phyloP scores from a whole-genome alignment of 306 rosid species.

The Cucurbita moschata region DNA sequence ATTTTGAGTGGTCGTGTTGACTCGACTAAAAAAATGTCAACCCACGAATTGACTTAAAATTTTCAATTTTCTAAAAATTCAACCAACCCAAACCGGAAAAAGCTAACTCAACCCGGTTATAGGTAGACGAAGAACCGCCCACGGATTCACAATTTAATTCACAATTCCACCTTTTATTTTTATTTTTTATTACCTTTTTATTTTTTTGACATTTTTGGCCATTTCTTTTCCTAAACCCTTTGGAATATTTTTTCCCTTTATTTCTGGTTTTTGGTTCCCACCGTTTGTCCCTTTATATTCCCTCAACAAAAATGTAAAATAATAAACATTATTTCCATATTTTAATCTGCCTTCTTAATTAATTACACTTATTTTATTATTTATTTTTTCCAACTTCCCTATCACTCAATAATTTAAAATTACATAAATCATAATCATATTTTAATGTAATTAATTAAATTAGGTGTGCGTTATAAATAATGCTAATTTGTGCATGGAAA shows the following conservation, averaged over 20 bases:
- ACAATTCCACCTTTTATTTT: too few relatives aligned
- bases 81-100: too few relatives aligned
- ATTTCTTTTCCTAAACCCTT: not conserved
- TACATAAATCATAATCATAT: too few relatives aligned
- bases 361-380: not conserved
- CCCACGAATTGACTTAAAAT: too few relatives aligned
- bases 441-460: too few relatives aligned
- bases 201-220: not conserved
- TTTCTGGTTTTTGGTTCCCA: conserved; percentile 4
- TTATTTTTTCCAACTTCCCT: not conserved
- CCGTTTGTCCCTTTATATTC: not conserved
- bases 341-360: not conserved
- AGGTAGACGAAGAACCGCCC: not conserved
- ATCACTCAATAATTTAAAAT: not conserved
- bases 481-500: too few relatives aligned
- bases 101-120: too few relatives aligned
- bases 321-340: not conserved
- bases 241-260: not conserved
- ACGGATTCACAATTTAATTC: not conserved
- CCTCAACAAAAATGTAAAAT: not conserved
- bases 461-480: too few relatives aligned
- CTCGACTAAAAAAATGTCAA: too few relatives aligned
- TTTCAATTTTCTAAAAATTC: too few relatives aligned
- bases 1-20: too few relatives aligned
- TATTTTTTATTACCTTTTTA: too few relatives aligned